Evolutionary conservation across 176 grass and related monocot genomes (phyloP), one percentile per base, ranked within the genome.

Genomic region (Bothriochloa decipiens): DNA sequence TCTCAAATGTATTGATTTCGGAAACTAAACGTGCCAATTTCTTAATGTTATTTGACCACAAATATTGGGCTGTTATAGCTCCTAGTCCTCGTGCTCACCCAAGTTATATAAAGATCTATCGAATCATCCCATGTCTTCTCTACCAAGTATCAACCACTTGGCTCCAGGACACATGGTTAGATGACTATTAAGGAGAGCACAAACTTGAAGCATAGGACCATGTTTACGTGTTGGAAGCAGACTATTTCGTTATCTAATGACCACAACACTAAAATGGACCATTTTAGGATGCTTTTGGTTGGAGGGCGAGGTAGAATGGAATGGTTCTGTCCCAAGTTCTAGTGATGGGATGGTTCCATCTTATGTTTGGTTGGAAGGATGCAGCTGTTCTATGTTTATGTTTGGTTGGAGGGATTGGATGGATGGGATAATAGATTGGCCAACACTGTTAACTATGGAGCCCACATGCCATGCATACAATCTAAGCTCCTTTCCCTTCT

Each of bases 11-110:
- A 47, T 74, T 83, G 39, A 53, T 53, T 53, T 67, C 45, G 67
- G 23, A 78, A 83, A 55, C 64, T 25, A 88, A 45, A 78, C 72
- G 67, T 84, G 45, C 15, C 4, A 67, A 46, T 8, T 11, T 45
- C 46, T 70, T 76, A 32, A 84, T 80, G 18, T 74, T 57, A 73
- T 39, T 33, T 13, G 22, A 20, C 70, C 25, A 46, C 11, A 72
- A 45, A 27, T 5, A 26, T 27, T 46, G n/a, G 1, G 9, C 29
- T 66, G 29, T 32, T 66, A 14, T 50, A 32, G 64, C 14, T 32
- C 23, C 32, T 16, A 72, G 35, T 40, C 67, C 80, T 40, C 55
- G 65, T 50, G 47, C 47, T 50, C 47, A 50, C 47, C 47, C 47
- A 50, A 50, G 15, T 50, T 50, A 50, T 50, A 50, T 20, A 18